Evolutionary conservation across 1,139 yeast species (phyloP), one percentile per base, ranked within the genome.

Genomic region (Magnusiomyces magnusii): DNA sequence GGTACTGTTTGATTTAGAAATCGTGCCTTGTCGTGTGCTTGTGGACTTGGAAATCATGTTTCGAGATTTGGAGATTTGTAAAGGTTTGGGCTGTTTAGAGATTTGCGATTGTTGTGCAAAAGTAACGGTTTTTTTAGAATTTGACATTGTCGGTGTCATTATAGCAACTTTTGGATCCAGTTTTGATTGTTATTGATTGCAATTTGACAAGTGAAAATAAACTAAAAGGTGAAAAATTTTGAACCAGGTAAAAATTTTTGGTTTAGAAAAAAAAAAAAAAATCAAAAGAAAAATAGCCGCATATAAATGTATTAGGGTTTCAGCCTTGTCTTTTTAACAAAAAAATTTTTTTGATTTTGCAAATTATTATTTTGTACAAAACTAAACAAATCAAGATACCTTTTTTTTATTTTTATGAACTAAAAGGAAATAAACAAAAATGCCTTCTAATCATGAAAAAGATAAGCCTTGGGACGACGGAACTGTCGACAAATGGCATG

Each of bases 381-480:
- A n/a, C 41, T 23, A 39, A n/a, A 51, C 31, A 17, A n/a, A n/a
- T n/a, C n/a, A n/a, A n/a, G n/a, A n/a, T n/a, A n/a, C n/a, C n/a
- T n/a, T n/a, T n/a, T n/a, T n/a, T n/a, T n/a, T n/a, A n/a, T n/a
- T n/a, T n/a, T n/a, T n/a, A 31, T 31, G 13, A 7, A 31, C 36
- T 7, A 34, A 17, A 31, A 24, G 42, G 31, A 23, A 25, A n/a
- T 24, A n/a, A 1, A 2, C 19, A 7, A 60, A 60, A 55, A 92
- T 93, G 98, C 91, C 87, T 41, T 90, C 97, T 2, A 87, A 95
- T 59, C 93, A 92, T 73, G 88, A 92, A 73, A 87, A 85, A 71
- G 98, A 92, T 68, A 93, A 93, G 74, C 98, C 98, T 58, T 92
- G 99, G 98, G 98, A 93, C 71, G 91, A 97, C 17, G 90, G 88